Conservation (phyloP, 495 filamentous ascomycete genomes). For the Aspergillus conjunctus region DNA sequence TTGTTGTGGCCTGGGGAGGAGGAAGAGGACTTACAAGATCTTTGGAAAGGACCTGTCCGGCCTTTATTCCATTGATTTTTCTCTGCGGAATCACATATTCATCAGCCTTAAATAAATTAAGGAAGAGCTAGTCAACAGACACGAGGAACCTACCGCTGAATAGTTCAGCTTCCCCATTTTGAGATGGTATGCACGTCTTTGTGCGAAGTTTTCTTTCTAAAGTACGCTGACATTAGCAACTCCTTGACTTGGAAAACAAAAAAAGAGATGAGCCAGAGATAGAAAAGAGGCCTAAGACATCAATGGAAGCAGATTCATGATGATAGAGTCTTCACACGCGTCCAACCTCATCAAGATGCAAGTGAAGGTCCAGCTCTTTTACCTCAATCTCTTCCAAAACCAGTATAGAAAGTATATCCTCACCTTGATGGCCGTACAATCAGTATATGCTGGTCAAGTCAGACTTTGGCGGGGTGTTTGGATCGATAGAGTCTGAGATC, state of each 20-base stretch:
- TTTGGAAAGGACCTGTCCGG: conserved; percentile 46
- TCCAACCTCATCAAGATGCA: neutral
- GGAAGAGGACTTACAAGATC: conserved; percentile 41
- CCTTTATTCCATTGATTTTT: conserved; percentile 47
- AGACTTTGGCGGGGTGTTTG: neutral
- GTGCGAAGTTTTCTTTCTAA: neutral
- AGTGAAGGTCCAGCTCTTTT: neutral
- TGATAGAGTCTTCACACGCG: neutral
- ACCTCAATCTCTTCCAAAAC: neutral
- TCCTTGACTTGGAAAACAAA: neutral
- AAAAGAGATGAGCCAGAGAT: neutral
- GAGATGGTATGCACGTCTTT: neutral
- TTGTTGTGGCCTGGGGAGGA: conserved; percentile 1
- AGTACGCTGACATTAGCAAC: neutral
- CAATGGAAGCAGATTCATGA: neutral
- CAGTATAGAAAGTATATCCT: neutral
- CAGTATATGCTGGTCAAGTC: neutral
- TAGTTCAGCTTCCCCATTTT: conserved; percentile 47
- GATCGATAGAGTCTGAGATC: neutral
- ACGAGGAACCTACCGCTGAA: conserved; percentile 33
- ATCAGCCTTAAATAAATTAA: neutral
- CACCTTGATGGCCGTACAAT: neutral
- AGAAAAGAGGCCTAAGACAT: neutral
- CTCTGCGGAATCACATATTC: conserved; percentile 29
- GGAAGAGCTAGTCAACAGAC: neutral